These are phyloP conservation scores for Choanephora cucurbitarum DNA, from an alignment of 371 early-diverging fungal genomes.

Conservation along the genomic window DNA sequence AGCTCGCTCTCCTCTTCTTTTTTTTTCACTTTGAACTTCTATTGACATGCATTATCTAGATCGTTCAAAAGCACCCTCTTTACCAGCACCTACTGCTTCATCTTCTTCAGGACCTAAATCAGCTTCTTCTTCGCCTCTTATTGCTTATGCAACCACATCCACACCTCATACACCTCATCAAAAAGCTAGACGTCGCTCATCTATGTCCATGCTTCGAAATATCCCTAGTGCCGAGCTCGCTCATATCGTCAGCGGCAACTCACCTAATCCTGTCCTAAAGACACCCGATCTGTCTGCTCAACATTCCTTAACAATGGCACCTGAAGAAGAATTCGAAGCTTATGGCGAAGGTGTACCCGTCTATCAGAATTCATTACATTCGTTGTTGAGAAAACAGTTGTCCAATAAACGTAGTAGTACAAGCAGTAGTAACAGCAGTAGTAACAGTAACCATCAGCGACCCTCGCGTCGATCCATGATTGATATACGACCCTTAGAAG, in stretches of 20 bases:
- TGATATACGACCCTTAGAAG: constrained; percentile 18
- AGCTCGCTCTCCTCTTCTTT: not conserved
- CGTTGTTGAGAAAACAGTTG: constrained; percentile 34
- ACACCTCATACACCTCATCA: constrained; percentile 21
- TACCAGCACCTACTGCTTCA: not conserved
- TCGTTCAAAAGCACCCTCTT: constrained; percentile 6
- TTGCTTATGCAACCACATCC: constrained; percentile 9
- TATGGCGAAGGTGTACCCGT: constrained; percentile 22
- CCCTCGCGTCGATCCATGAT: constrained; percentile 18
- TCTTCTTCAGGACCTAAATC: constrained; percentile 10
- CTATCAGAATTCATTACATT: constrained; percentile 37
- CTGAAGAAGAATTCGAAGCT: not conserved
- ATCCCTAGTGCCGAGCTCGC: constrained; percentile 39
- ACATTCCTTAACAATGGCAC: not conserved
- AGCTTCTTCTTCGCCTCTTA: constrained; percentile 20
- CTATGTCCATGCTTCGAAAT: constrained; percentile 36
- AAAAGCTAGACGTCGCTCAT: constrained; percentile 29
- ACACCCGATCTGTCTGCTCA: constrained; percentile 12
- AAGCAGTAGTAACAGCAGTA: no score
- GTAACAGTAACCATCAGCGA: no score
- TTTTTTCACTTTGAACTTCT: not conserved
- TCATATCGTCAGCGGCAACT: constrained; percentile 32
- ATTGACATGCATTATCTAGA: constrained; percentile 11
- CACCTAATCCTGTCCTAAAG: constrained; percentile 33
- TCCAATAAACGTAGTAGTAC: constrained; percentile 19